Evolutionary conservation across 495 filamentous ascomycete species (phyloP).

Genomic region (Penicillium odoratum): DNA sequence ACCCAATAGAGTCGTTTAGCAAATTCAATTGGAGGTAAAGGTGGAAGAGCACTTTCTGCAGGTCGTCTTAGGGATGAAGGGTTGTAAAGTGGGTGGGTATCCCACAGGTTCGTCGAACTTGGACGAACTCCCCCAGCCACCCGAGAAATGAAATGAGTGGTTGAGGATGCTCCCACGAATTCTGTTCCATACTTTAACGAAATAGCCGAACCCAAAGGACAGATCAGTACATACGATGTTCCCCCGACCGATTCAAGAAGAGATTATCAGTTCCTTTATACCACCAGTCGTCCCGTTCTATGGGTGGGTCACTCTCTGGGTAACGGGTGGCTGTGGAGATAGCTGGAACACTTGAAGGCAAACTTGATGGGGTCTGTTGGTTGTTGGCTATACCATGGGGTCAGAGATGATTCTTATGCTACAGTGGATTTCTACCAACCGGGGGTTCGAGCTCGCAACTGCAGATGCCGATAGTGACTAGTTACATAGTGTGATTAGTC

Average conservation of each 20-base stretch:
- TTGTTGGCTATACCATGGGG: background rate
- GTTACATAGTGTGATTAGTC: background rate
- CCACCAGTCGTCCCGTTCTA: constrained; percentile 44
- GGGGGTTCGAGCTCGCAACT: constrained; percentile 25
- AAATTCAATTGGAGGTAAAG: constrained; percentile 44
- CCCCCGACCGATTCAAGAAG: constrained; percentile 37
- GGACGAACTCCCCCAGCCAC: constrained; percentile 15
- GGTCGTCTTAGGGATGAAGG: constrained; percentile 34
- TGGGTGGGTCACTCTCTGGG: constrained; percentile 22
- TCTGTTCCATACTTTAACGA: constrained; percentile 19
- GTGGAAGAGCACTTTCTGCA: constrained; percentile 27
- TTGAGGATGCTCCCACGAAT: constrained; percentile 36
- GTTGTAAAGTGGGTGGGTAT: constrained; percentile 41
- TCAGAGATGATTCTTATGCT: background rate
- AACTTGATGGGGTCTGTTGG: constrained; percentile 9
- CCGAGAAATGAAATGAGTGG: constrained; percentile 26
- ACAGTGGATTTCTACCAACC: background rate
- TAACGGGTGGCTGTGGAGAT: constrained; percentile 14
- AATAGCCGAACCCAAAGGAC: background rate
- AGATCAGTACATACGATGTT: constrained; percentile 30
- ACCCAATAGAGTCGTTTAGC: constrained; percentile 48
- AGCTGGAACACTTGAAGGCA: constrained; percentile 10
- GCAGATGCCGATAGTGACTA: constrained; percentile 36
- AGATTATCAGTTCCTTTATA: constrained; percentile 39
- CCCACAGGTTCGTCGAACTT: constrained; percentile 36